Base-by-base conservation (phyloP, 73 alveolate genomes). In the Uronychia binucleata region DNA sequence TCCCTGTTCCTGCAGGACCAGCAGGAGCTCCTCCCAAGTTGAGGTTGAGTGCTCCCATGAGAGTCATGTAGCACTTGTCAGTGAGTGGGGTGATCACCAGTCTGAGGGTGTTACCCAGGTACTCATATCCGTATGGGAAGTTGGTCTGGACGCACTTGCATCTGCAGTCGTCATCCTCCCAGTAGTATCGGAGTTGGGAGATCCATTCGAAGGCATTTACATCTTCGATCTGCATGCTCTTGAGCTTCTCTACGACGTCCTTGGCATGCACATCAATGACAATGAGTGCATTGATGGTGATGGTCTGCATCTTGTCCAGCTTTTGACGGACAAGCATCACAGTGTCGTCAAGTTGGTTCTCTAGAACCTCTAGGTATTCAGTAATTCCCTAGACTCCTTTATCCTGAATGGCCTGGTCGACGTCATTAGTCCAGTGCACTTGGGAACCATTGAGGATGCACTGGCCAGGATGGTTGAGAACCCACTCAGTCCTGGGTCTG, bases 61-160 rank as follows among this genome's bases (percentile, higher is more conserved):
- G 91, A 11, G 99, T 98, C 98, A 97, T 96, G 86, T 98, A 96
- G 77, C 99, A 97, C 96, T 97, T 99, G 95, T 99, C 99, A 35
- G 99, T 99, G 74, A 99, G 91, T 0, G 99, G 99, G 14, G 99
- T 99, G 92, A 99, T 98, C 79, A 99, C 99, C 86, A 99, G 96
- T 78, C 99, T 98, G 78, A 98, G 96, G 0, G 99, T 98, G 89
- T 98, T 98, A 57, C 99, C 99, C 1, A 98, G 95, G 91, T 98
- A 98, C 93, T 98, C 99, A 91, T 98, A 98, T 19, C 99, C 99
- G 83, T 98, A 98, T 33, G 99, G 99, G 96, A 98, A 98, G 91
- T 97, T 92, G 14, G 99, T 98, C 89, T 98, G 97, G 75, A 98
- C 99, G 84, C 99, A 98, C 83, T 98, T 97, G 33, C 97, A 99